phyloP scores from a whole-genome alignment of 257 asterid species.

The Linderniella brevidens region DNA sequence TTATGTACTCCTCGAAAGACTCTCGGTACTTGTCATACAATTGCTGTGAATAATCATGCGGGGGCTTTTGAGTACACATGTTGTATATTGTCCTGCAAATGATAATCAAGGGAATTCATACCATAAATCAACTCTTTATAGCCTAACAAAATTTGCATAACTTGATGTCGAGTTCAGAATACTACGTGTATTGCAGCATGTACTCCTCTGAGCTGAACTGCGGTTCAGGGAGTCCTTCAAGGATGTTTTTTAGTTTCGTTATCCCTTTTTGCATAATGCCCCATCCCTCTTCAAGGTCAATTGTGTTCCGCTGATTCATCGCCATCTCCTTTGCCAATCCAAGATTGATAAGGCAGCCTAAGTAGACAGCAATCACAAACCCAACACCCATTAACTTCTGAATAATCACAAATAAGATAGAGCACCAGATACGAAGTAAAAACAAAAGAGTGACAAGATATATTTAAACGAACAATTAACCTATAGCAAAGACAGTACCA shows the following conservation, averaged over 20 bases:
- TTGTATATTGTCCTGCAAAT: constrained; percentile 69
- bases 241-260: constrained; percentile 67
- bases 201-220: constrained; percentile 90
- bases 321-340: constrained; percentile 31
- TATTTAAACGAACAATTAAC: no score
- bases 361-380: not conserved
- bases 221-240: constrained; percentile 78
- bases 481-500: no score
- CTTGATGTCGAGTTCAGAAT: constrained; percentile 8
- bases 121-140: constrained; percentile 6
- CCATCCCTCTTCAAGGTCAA: constrained; percentile 91
- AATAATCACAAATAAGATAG: no score
- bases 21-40: constrained; percentile 81
- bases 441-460: no score
- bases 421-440: no score
- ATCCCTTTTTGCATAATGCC: constrained; percentile 81
- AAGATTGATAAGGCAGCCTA: no score
- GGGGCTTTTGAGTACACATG: constrained; percentile 98
- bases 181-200: constrained; percentile 91
- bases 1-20: constrained; percentile 67
- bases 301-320: constrained; percentile 61
- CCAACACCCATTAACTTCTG: no score
- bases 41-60: constrained; percentile 95
- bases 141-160: not conserved
- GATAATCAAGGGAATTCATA: constrained; percentile 14